phyloP scores from a whole-genome alignment of 371 early-diverging fungal species.

The Mucor velutinosus region DNA sequence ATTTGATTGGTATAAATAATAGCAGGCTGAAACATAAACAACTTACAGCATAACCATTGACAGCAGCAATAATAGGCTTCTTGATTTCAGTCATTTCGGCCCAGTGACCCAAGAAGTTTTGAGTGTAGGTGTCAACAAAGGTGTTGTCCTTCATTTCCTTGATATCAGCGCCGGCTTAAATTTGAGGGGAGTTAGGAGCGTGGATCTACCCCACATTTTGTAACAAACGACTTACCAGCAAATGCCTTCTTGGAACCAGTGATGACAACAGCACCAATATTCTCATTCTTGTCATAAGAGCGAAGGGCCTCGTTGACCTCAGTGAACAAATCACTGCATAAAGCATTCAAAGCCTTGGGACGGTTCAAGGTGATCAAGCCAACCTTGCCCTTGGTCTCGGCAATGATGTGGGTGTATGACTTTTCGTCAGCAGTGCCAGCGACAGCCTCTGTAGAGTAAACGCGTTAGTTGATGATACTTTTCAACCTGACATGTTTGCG shows the following conservation, averaged over 20 bases:
- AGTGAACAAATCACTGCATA: slow-evolving; percentile 86
- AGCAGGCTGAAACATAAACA: not conserved
- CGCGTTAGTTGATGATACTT: not conserved
- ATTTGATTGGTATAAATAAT: not conserved
- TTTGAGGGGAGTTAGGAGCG: not conserved
- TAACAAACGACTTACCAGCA: slow-evolving; percentile 66
- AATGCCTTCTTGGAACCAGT: slow-evolving; percentile 97
- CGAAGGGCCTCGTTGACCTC: slow-evolving; percentile 92
- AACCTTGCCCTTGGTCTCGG: slow-evolving; percentile 83
- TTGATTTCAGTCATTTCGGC: slow-evolving; percentile 84
- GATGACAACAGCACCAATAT: slow-evolving; percentile 90
- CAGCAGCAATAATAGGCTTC: slow-evolving; percentile 97
- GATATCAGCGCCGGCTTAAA: slow-evolving; percentile 96
- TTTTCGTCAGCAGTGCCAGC: slow-evolving; percentile 35
- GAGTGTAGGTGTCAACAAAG: slow-evolving; percentile 86
- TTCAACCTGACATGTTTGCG: not conserved
- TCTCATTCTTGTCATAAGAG: slow-evolving; percentile 74
- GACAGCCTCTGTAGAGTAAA: slow-evolving; percentile 30
- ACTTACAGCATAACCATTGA: slow-evolving; percentile 94
- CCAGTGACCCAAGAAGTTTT: slow-evolving; percentile 95
- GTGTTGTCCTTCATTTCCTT: slow-evolving; percentile 94
- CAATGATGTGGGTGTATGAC: slow-evolving; percentile 68
- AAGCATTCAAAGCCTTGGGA: slow-evolving; percentile 97
- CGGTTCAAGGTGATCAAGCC: slow-evolving; percentile 91
- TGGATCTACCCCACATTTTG: not conserved